These are phyloP conservation scores for Penicillium carneum DNA, from an alignment of 2,329 filamentous ascomycete species.

Conservation along the genomic window DNA sequence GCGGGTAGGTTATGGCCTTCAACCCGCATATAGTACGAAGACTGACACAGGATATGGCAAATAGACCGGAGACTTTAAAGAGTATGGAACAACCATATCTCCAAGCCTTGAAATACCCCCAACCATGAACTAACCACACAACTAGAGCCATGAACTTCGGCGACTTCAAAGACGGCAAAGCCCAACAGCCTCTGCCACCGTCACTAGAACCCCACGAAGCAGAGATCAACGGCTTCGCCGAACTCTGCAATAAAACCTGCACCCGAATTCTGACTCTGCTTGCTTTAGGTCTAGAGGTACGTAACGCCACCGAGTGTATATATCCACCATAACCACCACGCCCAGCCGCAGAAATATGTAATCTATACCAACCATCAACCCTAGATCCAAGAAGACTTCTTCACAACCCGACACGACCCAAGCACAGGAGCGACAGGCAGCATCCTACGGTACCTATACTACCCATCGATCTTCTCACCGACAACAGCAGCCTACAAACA, in stretches of 20 bases:
- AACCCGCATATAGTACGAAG: neutral
- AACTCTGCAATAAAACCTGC: conserved; percentile 75
- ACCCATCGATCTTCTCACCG: conserved; percentile 65
- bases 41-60: conserved; percentile 24
- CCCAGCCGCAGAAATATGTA: neutral
- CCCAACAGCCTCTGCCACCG: conserved; percentile 77
- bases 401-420: conserved; percentile 67
- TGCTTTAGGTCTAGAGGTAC: conserved; percentile 74
- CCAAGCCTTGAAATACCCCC: neutral
- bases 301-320: neutral
- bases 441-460: conserved; percentile 75
- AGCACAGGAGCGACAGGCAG: conserved; percentile 59
- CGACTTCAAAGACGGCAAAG: conserved; percentile 71
- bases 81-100: conserved; percentile 61
- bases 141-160: conserved; percentile 89
- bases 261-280: conserved; percentile 77
- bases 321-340: no score
- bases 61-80: conserved; percentile 84
- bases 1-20: conserved; percentile 61
- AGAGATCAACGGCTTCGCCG: conserved; percentile 71
- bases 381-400: conserved; percentile 61
- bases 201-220: conserved; percentile 66
- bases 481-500: conserved; percentile 55
- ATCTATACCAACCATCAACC: conserved; percentile 6
- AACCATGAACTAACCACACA: conserved; percentile 14